Evolutionary conservation across 2,329 filamentous ascomycete species (phyloP), one percentile per base, ranked within the genome.

Genomic region (Hypoxylon sp.): DNA sequence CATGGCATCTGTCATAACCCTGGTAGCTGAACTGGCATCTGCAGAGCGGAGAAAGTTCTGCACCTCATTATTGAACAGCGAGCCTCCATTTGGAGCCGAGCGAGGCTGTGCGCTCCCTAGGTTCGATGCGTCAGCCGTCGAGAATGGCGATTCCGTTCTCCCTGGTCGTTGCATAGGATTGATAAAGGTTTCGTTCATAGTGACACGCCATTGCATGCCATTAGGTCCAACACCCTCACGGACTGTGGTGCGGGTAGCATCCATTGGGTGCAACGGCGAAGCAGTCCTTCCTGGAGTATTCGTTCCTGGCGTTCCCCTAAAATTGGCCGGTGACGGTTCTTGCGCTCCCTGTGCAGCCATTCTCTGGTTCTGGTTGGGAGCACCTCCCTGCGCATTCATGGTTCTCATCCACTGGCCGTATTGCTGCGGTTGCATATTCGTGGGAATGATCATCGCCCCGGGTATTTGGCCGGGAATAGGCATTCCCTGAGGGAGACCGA

Each of bases 181-280:
- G 30, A 61, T 37, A 8, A 76, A 63, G 2, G 79, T 79, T 65
- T 85, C 83, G 70, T 85, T 86, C 56, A 84, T 78, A 2, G 83
- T 85, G 56, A 87, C 78, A 43, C 83, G 82, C 81, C 83, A 85
- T 60, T 83, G 79, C 62, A 84, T 80, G 14, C 85, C 85, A 68
- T 86, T 83, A 8, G 84, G 82, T 0, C 81, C 82, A 30, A 83
- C 71, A 7, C 81, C 80, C 72, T 87, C 84, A 30, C 82, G 82
- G 7, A 82, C 80, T 19, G 85, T 79, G 8, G 80, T 83, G 21
- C 81, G 78, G 7, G 78, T 79, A 27, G 74, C 67, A 52, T 80
- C 78, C 7, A 5, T 11, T 14, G 78, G 75, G 43, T 76, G 73
- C 67, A 65, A 75, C 55, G 72, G 75, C 51, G 75, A 79, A 67